Base-by-base conservation (phyloP, 805 yeast species). In the Cyberlindnera amylophila region DNA sequence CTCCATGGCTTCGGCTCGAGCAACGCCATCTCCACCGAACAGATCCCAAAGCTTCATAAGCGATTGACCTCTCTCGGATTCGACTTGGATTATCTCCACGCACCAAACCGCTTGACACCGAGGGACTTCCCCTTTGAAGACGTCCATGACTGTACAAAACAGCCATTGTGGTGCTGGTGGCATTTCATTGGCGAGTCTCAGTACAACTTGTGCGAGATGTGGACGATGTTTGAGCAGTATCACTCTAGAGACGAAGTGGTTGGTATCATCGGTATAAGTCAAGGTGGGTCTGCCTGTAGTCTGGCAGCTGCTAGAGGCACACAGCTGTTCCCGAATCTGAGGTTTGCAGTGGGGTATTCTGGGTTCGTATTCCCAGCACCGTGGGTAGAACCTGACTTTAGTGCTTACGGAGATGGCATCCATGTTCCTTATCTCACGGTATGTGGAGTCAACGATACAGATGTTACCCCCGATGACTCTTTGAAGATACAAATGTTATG, bases 371-470 rank as follows among this genome's bases (percentile, higher is more conserved):
- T 17, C 18, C 45, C 47, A 2, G 8, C 34, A 3, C 46, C 45
- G 7, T 19, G 32, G 24, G 36, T 11, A 8, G 24, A 16, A 12
- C 26, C 33, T 11, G 35, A 18, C 3, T 23, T 28, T 16, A 33
- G 19, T 5, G 27, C 35, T 2, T 46, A 46, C 18, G 27, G 30
- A 12, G 40, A 42, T 4, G 43, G 39, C 8, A 40, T 49, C 34
- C 32, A 34, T 2, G 15, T 44, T 8, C 53, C 53, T 6, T 47
- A 38, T 33, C 21, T 49, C 28, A 36, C 47, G 5, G 47, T 47
- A 7, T 44, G 44, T 24, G 53, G 46, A 2, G 37, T 18, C 11
- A 32, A 47, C 29, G 51, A 49, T 24, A 29, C 29, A 2, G 38
- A 15, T n/a, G 49, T 47, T 23, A n/a, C n/a, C 3, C 45, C 51